phyloP scores from a whole-genome alignment of 225 moss, liverwort and hornwort species.

The Marchantia polymorpha region DNA sequence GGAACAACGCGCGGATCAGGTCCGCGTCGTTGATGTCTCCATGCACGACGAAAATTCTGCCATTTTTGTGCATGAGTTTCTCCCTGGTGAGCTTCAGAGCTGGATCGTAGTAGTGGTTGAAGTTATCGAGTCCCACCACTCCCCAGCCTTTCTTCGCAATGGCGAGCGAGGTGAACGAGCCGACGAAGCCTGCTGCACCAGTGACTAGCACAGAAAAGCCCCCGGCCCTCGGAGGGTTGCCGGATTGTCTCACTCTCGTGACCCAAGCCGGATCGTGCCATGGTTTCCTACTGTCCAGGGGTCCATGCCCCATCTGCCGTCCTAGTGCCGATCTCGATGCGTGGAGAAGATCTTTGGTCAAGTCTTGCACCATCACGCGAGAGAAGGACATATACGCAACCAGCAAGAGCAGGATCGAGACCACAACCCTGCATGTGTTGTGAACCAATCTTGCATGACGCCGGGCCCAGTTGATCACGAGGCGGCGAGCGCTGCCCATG shows the following conservation, averaged over 20 bases:
- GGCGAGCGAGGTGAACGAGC: slow-evolving; percentile 28
- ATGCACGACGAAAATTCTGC: slow-evolving; percentile 26
- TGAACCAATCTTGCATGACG: neutral
- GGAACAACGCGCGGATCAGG: slow-evolving; percentile 30
- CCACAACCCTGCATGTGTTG: neutral
- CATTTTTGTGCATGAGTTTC: slow-evolving; percentile 21
- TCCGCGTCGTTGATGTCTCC: slow-evolving; percentile 37
- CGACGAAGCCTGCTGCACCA: slow-evolving; percentile 41
- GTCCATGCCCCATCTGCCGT: neutral
- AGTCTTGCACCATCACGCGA: neutral
- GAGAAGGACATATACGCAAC: neutral
- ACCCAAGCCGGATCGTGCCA: slow-evolving; percentile 4
- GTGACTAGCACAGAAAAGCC: slow-evolving; percentile 35
- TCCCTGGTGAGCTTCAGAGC: slow-evolving; percentile 28
- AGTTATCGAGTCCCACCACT: slow-evolving; percentile 41
- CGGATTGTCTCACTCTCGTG: slow-evolving; percentile 2
- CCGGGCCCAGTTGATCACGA: neutral
- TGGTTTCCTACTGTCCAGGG: neutral
- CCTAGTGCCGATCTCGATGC: neutral
- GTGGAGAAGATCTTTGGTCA: neutral
- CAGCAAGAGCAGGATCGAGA: neutral
- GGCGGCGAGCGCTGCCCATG: too few relatives aligned
- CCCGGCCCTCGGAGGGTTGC: slow-evolving; percentile 6
- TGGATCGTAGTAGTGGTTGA: slow-evolving; percentile 17
- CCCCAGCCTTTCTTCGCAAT: slow-evolving; percentile 35